phyloP scores from a whole-genome alignment of 441 rosid genomes.

The Aleurites moluccanus region DNA sequence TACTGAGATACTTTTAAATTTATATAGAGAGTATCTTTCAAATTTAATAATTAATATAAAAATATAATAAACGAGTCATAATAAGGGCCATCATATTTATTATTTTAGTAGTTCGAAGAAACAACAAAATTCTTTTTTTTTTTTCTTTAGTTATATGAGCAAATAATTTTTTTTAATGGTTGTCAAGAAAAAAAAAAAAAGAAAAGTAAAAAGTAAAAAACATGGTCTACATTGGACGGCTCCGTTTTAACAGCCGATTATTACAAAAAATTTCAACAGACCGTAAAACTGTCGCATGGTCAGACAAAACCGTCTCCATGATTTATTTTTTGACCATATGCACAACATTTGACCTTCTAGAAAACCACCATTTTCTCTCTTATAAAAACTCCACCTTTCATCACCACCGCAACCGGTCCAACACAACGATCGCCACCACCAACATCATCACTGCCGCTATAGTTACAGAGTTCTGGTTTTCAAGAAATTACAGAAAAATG shows the following conservation, averaged over 20 bases:
- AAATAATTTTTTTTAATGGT: neutral
- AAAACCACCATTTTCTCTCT: neutral
- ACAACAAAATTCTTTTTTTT: too few species aligned
- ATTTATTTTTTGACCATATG: neutral
- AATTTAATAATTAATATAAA: too few species aligned
- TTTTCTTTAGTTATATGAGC: too few species aligned
- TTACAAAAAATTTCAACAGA: neutral
- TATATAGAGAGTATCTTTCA: too few species aligned
- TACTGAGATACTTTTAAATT: too few species aligned
- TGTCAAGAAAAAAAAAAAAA: neutral
- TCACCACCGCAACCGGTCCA: too few species aligned
- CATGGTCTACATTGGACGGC: constrained; percentile 27
- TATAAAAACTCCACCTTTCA: neutral
- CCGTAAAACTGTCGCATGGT: neutral
- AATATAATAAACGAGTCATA: too few species aligned
- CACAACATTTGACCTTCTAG: neutral
- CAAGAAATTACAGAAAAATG: constrained; percentile 1
- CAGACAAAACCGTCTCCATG: neutral
- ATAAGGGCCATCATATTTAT: too few species aligned
- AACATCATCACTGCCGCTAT: neutral
- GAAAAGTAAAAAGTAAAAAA: neutral
- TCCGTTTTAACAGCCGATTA: neutral
- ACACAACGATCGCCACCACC: neutral
- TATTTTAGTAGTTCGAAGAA: too few species aligned
- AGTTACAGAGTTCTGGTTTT: neutral